phyloP scores from a whole-genome alignment of 306 rosid genomes.

The Corylus avellana region DNA sequence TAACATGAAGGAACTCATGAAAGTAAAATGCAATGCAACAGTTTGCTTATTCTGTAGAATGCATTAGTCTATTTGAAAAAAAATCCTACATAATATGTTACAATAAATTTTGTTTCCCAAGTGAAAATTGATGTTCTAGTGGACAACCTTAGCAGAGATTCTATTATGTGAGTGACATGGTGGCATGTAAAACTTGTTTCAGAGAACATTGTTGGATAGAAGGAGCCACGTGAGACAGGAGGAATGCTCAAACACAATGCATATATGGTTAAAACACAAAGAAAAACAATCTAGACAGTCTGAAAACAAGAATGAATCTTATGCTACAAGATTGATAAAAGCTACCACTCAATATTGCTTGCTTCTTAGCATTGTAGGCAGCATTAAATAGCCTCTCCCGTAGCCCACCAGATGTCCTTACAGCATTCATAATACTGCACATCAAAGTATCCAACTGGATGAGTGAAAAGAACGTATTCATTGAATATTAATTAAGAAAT shows the following conservation, averaged over 20 bases:
- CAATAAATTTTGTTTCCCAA: not conserved
- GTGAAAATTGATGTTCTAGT: not conserved
- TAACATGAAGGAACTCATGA: not conserved
- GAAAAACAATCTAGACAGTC: not conserved
- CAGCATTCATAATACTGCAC: constrained; percentile 77
- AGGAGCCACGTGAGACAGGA: not conserved
- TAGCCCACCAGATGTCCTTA: constrained; percentile 85
- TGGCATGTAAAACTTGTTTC: not conserved
- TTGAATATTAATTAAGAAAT: constrained; percentile 23
- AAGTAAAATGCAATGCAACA: not conserved
- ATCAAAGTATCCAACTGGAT: constrained; percentile 31
- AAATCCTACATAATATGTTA: not conserved
- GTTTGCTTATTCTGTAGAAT: not conserved
- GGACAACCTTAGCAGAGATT: not conserved
- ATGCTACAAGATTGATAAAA: constrained; percentile 4
- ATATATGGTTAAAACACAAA: not conserved
- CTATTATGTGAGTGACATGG: not conserved
- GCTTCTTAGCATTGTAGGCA: constrained; percentile 92
- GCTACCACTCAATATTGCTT: constrained; percentile 83
- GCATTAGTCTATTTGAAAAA: not conserved
- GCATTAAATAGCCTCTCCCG: constrained; percentile 85
- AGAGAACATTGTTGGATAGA: not conserved
- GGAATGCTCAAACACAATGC: not conserved
- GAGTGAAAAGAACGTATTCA: constrained; percentile 24
- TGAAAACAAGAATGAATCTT: constrained; percentile 8